Percentiles rank a stretch among this genome's conserved stretches.
Conservation (phyloP, 2,329 filamentous ascomycete genomes). For the Alternaria incomplexa region DNA sequence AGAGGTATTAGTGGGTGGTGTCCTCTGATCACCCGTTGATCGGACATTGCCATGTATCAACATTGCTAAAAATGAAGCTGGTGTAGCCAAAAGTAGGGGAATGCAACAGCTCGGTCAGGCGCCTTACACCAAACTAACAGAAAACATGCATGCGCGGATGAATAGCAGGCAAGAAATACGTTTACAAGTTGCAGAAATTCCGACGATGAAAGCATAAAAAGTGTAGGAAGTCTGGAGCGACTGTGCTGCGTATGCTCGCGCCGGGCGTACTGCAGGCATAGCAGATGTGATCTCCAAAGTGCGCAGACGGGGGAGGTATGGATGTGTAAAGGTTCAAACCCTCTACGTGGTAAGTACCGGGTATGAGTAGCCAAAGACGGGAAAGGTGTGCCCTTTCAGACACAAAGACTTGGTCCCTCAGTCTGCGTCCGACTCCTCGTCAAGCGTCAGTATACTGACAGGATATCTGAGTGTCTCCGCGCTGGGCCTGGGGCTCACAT, state of each 20-base stretch:
- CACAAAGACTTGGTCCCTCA: slow-evolving; percentile 2
- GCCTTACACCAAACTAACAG: neutral
- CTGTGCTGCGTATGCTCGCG: neutral
- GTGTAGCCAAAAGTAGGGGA: neutral
- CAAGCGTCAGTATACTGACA: slow-evolving; percentile 30
- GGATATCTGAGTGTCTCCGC: slow-evolving; percentile 45
- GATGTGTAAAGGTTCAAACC: neutral
- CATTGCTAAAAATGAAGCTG: neutral
- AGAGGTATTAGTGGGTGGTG: slow-evolving; percentile 7
- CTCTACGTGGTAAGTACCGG: neutral
- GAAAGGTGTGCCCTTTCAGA: neutral
- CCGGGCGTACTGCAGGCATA: neutral
- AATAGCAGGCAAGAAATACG: neutral
- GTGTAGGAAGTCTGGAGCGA: neutral
- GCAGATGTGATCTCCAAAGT: neutral
- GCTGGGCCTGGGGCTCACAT: slow-evolving; percentile 47
- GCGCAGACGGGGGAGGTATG: neutral
- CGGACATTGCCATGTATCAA: neutral
- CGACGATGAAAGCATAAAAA: neutral
- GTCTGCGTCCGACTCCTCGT: slow-evolving; percentile 25
- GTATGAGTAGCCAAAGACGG: slow-evolving; percentile 8
- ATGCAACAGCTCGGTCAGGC: neutral
- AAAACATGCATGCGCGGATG: neutral
- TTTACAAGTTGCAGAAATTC: neutral
- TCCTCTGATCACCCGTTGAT: slow-evolving; percentile 6